These are phyloP conservation scores for Peziza echinospora DNA, from an alignment of 495 filamentous ascomycete species.

Conservation along the genomic window DNA sequence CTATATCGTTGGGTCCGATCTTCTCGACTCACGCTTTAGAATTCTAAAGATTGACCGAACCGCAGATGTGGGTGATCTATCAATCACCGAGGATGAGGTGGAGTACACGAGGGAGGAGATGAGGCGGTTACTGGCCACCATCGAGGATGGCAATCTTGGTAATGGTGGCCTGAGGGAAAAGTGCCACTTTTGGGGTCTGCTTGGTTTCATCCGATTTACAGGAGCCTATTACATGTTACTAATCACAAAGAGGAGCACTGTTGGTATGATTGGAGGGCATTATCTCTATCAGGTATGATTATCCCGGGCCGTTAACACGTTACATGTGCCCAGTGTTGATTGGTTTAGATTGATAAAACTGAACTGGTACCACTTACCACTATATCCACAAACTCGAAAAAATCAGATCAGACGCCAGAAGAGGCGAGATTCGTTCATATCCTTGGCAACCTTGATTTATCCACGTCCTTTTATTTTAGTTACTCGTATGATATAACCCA, in stretches of 20 bases:
- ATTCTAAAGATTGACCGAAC: constrained; percentile 91
- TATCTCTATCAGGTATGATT: constrained; percentile 53
- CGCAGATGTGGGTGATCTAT: constrained; percentile 56
- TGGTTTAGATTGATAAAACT: constrained; percentile 52
- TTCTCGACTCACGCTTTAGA: constrained; percentile 67
- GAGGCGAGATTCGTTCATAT: constrained; percentile 77
- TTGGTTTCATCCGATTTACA: constrained; percentile 90
- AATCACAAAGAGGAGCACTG: constrained; percentile 85
- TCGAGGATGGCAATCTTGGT: constrained; percentile 85
- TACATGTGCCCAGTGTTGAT: constrained; percentile 1
- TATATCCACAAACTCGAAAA: constrained; percentile 31
- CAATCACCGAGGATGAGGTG: constrained; percentile 77
- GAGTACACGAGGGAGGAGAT: constrained; percentile 85
- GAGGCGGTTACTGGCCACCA: constrained; percentile 73
- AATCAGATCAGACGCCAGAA: constrained; percentile 60
- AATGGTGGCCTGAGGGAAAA: constrained; percentile 79
- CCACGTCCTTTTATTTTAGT: constrained; percentile 88
- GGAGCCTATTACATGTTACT: constrained; percentile 94
- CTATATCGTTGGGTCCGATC: constrained; percentile 81
- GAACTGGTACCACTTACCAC: constrained; percentile 70
- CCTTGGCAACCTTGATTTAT: constrained; percentile 73
- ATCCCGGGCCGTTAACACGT: not conserved
- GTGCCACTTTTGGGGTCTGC: constrained; percentile 77
- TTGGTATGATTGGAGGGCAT: constrained; percentile 88
- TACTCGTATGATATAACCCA: constrained; percentile 93